Base-by-base conservation (phyloP, 805 yeast genomes). In the Jamesozyma piceae region DNA sequence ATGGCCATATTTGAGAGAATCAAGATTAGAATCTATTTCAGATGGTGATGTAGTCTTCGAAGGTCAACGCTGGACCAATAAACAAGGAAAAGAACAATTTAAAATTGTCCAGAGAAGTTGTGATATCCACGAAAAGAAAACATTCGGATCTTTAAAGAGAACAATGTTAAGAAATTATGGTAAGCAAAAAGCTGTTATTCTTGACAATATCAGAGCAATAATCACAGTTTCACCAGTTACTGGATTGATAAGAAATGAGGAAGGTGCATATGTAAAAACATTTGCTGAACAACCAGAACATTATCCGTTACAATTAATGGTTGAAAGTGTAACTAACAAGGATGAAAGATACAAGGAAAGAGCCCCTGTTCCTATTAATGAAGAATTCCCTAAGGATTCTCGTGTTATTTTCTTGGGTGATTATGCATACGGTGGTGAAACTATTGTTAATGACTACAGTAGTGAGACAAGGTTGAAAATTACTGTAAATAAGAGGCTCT, bases 1-100 rank as follows among this genome's bases (percentile, higher is more conserved):
- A 51, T 92, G 95, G 90, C 99, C 99, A n/a, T 85, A 77, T 55
- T 67, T 92, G 50, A 73, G 79, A 51, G 97, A 90, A 64, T 82
- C 88, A 9, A 77, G 74, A 54, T 78, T 90, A 33, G 67, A 78
- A 11, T 71, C 73, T 19, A 74, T 90, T 3, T 59, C 71, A 29
- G 89, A 83, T 58, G 74, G 71, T 13, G 61, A 67, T 15, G 64
- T 61, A 52, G 69, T 67, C 36, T 83, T 74, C 52, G 59, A 58
- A 24, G 54, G 51, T 10, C 43, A 43, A 38, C 41, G 44, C 22
- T 14, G 11, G 19, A 34, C 20, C 11, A 43, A 51, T 19, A 30
- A 39, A 3, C 14, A 36, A 2, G 49, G 45, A 9, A 47, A 46
- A 30, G 43, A 69, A 39, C 57, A 59, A 3, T 49, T 60, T 29